Percentiles rank a stretch among this genome's conserved stretches.
Evolutionary conservation across 225 moss, liverwort and hornwort genomes (phyloP).

Genomic region (Physcomitrium patens): DNA sequence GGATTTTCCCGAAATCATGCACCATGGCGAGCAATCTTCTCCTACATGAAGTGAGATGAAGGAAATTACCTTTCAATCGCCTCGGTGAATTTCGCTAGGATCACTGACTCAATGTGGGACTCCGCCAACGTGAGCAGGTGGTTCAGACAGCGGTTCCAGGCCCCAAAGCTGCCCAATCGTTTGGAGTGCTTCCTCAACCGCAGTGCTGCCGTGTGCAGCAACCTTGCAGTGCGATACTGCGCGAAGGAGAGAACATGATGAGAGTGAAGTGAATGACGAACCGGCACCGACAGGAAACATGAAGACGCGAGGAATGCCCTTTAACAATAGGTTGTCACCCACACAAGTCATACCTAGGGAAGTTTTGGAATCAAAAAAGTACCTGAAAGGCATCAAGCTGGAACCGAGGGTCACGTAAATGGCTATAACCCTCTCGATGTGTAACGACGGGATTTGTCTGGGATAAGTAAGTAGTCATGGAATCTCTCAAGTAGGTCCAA

Average conservation of each 20-base stretch:
- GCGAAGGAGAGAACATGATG: constrained; percentile 13
- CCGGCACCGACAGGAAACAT: constrained; percentile 1
- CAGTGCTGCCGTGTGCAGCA: constrained; percentile 80
- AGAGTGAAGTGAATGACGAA: constrained; percentile 12
- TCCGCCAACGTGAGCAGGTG: constrained; percentile 82
- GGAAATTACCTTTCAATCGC: constrained; percentile 57
- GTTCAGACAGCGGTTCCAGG: constrained; percentile 88
- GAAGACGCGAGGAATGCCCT: background rate
- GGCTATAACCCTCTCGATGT: constrained; percentile 75
- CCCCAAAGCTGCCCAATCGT: constrained; percentile 78
- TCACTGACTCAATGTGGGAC: constrained; percentile 87
- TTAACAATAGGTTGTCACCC: background rate
- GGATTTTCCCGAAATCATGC: background rate
- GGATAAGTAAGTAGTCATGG: constrained; percentile 70
- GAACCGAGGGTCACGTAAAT: constrained; percentile 78
- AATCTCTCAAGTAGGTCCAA: constrained; percentile 79
- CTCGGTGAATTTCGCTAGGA: constrained; percentile 74
- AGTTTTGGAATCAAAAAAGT: background rate
- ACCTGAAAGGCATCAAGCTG: constrained; percentile 90
- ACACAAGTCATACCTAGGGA: too few species aligned
- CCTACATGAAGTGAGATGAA: background rate
- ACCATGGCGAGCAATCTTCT: constrained; percentile 5
- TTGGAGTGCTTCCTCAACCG: constrained; percentile 82
- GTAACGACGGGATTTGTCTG: constrained; percentile 87
- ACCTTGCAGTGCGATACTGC: constrained; percentile 84